Base-by-base conservation (phyloP, 163 green algal genomes). In the Prototheca stagnorum region DNA sequence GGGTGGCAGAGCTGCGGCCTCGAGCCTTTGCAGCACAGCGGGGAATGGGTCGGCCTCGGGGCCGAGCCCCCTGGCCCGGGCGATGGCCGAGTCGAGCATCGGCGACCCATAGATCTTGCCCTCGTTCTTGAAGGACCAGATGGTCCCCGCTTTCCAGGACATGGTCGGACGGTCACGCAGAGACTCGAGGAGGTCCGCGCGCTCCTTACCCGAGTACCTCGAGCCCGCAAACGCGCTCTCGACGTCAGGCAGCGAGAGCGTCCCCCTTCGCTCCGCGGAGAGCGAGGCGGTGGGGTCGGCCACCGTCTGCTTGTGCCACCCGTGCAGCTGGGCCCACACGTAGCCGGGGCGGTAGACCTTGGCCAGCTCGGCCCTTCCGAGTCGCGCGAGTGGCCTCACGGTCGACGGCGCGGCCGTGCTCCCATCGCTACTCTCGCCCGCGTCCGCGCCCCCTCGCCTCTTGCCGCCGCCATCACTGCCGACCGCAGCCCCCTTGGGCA, bases 301-400 rank as follows among this genome's bases (percentile, higher is more conserved):
- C 49, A 94, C 75, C 1, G 84, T 94, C 65, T 93, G 84, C 70
- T 93, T 94, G 68, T 75, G 92, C 81, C 80, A 90, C 39, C 61
- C 59, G 35, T 50, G 65, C 29, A 90, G 62, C 61, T 90, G 80
- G n/a, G 69, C 81, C 84, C 84, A 94, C 19, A 82, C 53, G 58
- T 86, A 94, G 28, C 53, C 47, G 0, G 70, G 61, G 14, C 76
- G 57, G 61, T 93, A 94, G 51, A 72, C 72, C 55, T 93, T 89
- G 35, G 46, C 52, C 47, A 85, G 33, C n/a, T 26, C 46, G 2
- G 39, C n/a, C 15, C 15, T 9, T 2, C 9, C 31, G 5, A 20
- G 20, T n/a, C n/a, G n/a, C n/a, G n/a, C n/a, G n/a, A n/a, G n/a
- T n/a, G n/a, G n/a, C n/a, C n/a, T n/a, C n/a, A n/a, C n/a, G n/a